A percentile compares a stretch with the other conserved stretches of the same genome.
Conservation (phyloP, 2,329 filamentous ascomycete species). For the Penicillium sclerotigenum region DNA sequence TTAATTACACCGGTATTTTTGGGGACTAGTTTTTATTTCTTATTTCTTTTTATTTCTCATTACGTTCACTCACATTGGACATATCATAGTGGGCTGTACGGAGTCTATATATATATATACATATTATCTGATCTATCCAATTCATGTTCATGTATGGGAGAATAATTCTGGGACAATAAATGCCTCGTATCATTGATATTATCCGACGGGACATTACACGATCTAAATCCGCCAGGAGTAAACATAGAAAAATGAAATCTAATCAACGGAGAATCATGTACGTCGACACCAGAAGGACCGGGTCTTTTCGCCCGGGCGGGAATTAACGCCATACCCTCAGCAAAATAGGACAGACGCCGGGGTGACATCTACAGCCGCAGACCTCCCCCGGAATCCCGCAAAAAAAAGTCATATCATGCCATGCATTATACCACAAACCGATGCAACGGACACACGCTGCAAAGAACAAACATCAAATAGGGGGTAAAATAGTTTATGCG, state of each 20-base stretch:
- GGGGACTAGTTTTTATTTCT: neutral
- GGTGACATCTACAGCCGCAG: constrained; percentile 10
- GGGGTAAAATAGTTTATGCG: constrained; percentile 30
- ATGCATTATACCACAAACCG: constrained; percentile 39
- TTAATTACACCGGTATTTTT: constrained; percentile 16
- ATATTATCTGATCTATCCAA: neutral
- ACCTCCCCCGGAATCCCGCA: constrained; percentile 19
- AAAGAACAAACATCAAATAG: constrained; percentile 28
- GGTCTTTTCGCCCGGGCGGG: constrained; percentile 26
- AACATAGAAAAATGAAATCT: constrained; percentile 29
- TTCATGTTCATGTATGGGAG: neutral
- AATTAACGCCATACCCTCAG: constrained; percentile 33
- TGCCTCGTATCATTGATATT: constrained; percentile 27
- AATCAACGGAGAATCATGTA: constrained; percentile 24
- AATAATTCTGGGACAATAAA: constrained; percentile 9
- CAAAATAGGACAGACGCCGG: constrained; percentile 25
- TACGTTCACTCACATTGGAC: no score
- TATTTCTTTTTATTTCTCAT: neutral
- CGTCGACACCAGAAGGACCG: constrained; percentile 26
- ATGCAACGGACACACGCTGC: constrained; percentile 30
- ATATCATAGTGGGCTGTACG: neutral
- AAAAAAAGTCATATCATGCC: constrained; percentile 36
- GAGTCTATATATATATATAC: no score
- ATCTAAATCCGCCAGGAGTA: constrained; percentile 25
- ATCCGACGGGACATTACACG: constrained; percentile 27